Evolutionary conservation across 176 grass and related monocot species (phyloP), one percentile per base, ranked within the genome.

Genomic region (Eleusine indica): DNA sequence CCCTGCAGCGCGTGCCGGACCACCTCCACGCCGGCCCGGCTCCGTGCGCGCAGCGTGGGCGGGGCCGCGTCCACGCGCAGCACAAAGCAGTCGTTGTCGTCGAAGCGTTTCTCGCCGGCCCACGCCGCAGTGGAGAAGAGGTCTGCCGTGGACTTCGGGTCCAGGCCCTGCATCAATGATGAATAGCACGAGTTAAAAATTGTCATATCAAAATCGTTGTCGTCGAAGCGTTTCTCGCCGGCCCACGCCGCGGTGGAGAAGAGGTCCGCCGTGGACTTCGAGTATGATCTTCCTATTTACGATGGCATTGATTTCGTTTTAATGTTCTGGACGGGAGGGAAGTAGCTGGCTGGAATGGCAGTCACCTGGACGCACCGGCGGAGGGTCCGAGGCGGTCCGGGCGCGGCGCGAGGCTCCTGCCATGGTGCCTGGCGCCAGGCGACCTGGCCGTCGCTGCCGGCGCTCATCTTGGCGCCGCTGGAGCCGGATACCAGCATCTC

Each of bases 371-470:
- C 6, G 66, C 66, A 91, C 21, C 88, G 84, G 63, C 91, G 90
- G 51, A 96, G 89, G 7, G 91, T 90, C 2, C 94, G 80, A 9
- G 91, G 88, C 0, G 86, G 88, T 0, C 94, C 94, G 11, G 90
- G 56, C 52, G 86, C 19, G 68, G 93, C 88, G 52, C 86, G 7
- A 88, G 95, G 90, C 25, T 91, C 88, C 71, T 97, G 90, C 92
- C 95, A 94, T 1, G 90, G 90, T 15, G 95, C 86, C 75, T 96
- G 96, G 44, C 93, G 92, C 96, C 96, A 99, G 1, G 93, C 87
- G 47, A 99, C 46, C 73, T 94, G 88, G 15, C 91, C 87, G 83
- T 96, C 82, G 82, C 93, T 94, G 49, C 93, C 96, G 71, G 93
- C 83, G 73, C 87, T 96, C 85, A 96, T 93, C 91, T 96, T 99